phyloP scores from a whole-genome alignment of 1,284 basidiomycete species.

The Neolentinus lepideus region DNA sequence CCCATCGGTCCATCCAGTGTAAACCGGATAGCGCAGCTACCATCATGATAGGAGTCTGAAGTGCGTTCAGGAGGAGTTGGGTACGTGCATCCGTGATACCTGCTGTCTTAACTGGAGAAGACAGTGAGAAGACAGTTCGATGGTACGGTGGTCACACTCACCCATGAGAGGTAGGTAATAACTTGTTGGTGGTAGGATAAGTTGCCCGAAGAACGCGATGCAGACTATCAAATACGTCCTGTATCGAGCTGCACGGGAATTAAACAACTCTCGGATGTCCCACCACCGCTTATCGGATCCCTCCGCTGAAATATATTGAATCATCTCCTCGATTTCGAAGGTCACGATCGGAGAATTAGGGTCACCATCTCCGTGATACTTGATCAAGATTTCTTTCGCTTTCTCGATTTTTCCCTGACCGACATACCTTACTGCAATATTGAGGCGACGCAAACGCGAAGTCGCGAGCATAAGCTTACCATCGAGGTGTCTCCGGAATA shows the following conservation, averaged over 20 bases:
- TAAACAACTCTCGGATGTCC: conserved; percentile 19
- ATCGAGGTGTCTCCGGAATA: background rate
- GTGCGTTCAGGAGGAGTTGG: conserved; percentile 1
- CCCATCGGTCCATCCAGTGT: background rate
- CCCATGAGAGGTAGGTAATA: conserved; percentile 1
- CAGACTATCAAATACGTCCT: conserved; percentile 7
- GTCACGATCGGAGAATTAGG: conserved; percentile 19
- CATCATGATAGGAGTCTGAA: conserved; percentile 2
- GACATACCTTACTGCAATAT: conserved; percentile 19
- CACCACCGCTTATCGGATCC: conserved; percentile 43
- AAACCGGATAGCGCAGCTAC: background rate
- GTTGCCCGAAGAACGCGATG: conserved; percentile 6
- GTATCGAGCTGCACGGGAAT: conserved; percentile 2
- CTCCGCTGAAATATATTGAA: conserved; percentile 29
- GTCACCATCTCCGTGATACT: conserved; percentile 12
- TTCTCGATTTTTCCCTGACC: conserved; percentile 7
- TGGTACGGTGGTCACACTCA: background rate
- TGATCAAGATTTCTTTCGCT: background rate
- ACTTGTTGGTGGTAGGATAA: background rate
- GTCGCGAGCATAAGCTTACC: background rate
- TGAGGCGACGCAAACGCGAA: background rate
- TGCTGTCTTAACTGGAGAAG: background rate
- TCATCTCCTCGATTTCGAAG: conserved; percentile 37
- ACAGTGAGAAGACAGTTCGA: background rate
- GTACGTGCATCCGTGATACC: background rate